Conservation (phyloP, 768 basidiomycete species). For the Pleurotus pulmonarius region DNA sequence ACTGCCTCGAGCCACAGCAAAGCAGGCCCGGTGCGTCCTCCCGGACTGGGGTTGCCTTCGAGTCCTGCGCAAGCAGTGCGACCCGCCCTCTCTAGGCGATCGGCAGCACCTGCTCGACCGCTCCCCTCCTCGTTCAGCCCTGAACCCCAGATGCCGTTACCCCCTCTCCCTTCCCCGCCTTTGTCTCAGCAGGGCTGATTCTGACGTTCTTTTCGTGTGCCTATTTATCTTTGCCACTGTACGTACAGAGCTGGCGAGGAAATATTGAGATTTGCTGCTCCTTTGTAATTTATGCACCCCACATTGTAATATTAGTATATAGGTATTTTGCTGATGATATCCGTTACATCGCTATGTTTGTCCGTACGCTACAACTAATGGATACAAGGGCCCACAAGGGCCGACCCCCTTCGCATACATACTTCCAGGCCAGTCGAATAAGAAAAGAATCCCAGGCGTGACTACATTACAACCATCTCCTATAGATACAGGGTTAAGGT, state of each 20-base stretch:
- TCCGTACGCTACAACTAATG: no score
- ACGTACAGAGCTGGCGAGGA: background rate
- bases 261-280: background rate
- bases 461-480: no score
- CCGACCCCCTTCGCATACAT: no score
- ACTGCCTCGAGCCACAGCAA: background rate
- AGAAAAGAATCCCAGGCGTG: no score
- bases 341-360: no score
- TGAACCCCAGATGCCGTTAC: background rate
- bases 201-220: background rate
- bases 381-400: no score
- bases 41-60: background rate
- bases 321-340: background rate
- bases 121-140: background rate
- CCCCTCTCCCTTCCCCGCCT: background rate
- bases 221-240: background rate
- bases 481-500: no score
- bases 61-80: background rate
- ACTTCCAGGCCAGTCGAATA: no score
- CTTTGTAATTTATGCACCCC: background rate
- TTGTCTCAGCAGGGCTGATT: conserved; percentile 1
- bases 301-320: background rate
- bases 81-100: background rate
- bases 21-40: background rate
- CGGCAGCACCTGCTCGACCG: background rate